phyloP scores from a whole-genome alignment of 257 asterid species.

The Nicotiana paniculata region DNA sequence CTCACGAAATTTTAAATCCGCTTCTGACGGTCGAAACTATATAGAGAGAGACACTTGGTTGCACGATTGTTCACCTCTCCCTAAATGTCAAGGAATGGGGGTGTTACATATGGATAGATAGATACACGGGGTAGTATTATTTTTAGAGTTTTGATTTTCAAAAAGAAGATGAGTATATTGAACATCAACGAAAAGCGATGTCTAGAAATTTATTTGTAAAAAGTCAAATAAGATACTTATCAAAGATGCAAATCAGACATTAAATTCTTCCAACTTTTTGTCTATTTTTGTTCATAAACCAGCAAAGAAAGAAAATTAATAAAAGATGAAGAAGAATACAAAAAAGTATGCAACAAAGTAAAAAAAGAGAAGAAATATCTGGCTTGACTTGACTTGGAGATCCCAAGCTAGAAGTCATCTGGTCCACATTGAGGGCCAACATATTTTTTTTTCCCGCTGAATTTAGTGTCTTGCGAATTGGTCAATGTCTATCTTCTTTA shows the following conservation, averaged over 20 bases:
- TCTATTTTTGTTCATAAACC: not conserved
- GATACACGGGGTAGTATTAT: not conserved
- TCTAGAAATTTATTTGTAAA: not conserved
- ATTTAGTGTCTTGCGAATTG: not conserved
- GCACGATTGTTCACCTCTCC: no score
- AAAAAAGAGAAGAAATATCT: not conserved
- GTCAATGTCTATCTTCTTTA: not conserved
- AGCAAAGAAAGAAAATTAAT: not conserved
- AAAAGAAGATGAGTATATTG: not conserved
- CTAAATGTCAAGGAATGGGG: no score
- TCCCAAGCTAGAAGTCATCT: not conserved
- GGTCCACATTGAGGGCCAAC: conserved; percentile 10
- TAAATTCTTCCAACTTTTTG: not conserved
- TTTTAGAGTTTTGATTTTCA: not conserved
- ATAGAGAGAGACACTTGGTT: no score
- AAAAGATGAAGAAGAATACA: not conserved
- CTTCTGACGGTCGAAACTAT: no score
- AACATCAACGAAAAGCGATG: not conserved
- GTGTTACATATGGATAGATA: no score
- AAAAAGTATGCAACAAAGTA: not conserved
- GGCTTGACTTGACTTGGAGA: conserved; percentile 2
- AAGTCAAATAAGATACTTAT: not conserved
- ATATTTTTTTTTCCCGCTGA: not conserved
- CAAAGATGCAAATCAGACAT: not conserved
- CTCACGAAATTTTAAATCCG: no score